Base-by-base conservation (phyloP, 805 yeast genomes). In the Zygotorulaspora danielsina region DNA sequence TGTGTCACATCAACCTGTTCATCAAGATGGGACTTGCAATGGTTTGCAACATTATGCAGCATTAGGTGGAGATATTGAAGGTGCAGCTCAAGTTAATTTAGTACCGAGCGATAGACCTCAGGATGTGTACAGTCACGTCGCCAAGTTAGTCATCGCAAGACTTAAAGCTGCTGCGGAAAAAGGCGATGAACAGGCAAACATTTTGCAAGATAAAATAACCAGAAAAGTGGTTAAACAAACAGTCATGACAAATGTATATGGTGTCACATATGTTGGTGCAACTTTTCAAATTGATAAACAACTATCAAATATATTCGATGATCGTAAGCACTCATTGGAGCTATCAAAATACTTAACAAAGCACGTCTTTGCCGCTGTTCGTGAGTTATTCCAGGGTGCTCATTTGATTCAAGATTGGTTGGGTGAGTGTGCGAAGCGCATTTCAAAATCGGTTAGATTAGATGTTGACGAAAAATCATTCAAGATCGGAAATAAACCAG, bases 191-290 rank as follows among this genome's bases (percentile, higher is more conserved):
- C 62, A 64, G 39, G 90, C 89, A 1, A 41, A 41, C 8, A 36
- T 49, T 25, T 64, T 84, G 28, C 68, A 73, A 41, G 84, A 80
- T 36, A 73, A 78, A 44, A 75, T 90, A 41, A 74, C 81, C 13
- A 75, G 98, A 53, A 90, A 90, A 58, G 81, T 93, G 32, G 96
- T 93, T 25, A 90, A 90, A 59, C 98, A 90, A 61, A 87, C 98
- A 0, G 97, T 90, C 18, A 90, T 90, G 98, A 90, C 98, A 0
- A 89, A 88, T 55, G 98, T 90, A 25, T 90, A 90, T 59, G 98
- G 98, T 54, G 98, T 90, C 9, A 90, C 98, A 0, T 87, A 76
- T 57, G 75, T 86, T 46, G 98, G 98, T 12, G 98, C 97, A 0
- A 77, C 86, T 12, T 81, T 80, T 3, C 98, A 90, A 65, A 87